Percentiles rank a stretch among this genome's conserved stretches.
Conservation (phyloP, 2,329 filamentous ascomycete genomes). For the Xylaria sp. region DNA sequence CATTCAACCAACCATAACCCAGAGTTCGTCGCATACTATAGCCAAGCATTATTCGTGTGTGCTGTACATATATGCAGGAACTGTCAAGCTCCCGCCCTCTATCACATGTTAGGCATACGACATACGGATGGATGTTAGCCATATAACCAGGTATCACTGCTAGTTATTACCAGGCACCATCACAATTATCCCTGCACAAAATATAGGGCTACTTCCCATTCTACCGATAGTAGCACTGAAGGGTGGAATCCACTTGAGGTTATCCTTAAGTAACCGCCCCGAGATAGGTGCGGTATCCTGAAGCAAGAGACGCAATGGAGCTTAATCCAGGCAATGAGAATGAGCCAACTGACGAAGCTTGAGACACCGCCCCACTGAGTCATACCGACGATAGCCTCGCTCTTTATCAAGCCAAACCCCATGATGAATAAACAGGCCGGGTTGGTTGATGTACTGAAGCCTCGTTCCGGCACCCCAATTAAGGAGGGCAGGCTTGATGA, state of each 20-base stretch:
- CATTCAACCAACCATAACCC: slow-evolving; percentile 30
- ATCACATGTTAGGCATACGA: slow-evolving; percentile 36
- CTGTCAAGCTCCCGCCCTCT: slow-evolving; percentile 20
- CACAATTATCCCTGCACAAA: slow-evolving; percentile 20
- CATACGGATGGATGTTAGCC: slow-evolving; percentile 22
- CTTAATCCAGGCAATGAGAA: slow-evolving; percentile 35
- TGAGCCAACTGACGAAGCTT: slow-evolving; percentile 34
- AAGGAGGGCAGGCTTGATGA: neutral
- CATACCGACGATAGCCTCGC: slow-evolving; percentile 47
- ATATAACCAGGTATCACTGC: slow-evolving; percentile 26
- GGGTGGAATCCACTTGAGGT: slow-evolving; percentile 11
- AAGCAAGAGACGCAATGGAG: slow-evolving; percentile 22
- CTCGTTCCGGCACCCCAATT: slow-evolving; percentile 14
- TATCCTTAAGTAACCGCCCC: slow-evolving; percentile 32
- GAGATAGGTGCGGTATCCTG: slow-evolving; percentile 19
- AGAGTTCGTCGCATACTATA: slow-evolving; percentile 29
- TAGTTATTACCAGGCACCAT: slow-evolving; percentile 23
- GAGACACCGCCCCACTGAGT: slow-evolving; percentile 43
- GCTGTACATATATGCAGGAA: slow-evolving; percentile 38
- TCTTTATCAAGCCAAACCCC: slow-evolving; percentile 32
- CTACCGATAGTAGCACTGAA: slow-evolving; percentile 25
- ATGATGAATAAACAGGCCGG: slow-evolving; percentile 3
- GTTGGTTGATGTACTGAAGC: slow-evolving; percentile 11
- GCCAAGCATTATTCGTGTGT: slow-evolving; percentile 11
- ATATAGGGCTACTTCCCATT: slow-evolving; percentile 16